These are phyloP conservation scores for Boletus pseudopeckii DNA, from an alignment of 768 basidiomycete species.

Conservation along the genomic window DNA sequence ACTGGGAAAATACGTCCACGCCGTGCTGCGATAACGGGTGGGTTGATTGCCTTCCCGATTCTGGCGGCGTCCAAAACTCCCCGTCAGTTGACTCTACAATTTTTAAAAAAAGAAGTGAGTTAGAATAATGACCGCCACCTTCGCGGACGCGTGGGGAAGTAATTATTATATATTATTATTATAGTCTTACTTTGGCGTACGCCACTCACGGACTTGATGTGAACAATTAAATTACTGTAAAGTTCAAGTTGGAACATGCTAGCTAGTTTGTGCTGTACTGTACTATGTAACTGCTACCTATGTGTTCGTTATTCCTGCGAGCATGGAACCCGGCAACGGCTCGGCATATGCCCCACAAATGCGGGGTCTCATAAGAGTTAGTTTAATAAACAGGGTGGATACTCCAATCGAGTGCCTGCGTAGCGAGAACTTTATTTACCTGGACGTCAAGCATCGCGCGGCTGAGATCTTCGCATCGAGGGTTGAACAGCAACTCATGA, in stretches of 20 bases:
- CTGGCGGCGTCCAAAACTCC: conserved; percentile 1
- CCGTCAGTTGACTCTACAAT: background rate
- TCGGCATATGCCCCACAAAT: no score
- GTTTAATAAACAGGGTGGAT: background rate
- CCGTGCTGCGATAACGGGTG: background rate
- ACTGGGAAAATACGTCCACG: background rate
- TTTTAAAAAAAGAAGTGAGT: background rate
- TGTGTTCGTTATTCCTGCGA: no score
- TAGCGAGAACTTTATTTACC: background rate
- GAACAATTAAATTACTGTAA: no score
- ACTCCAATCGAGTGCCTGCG: background rate
- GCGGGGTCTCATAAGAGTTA: no score
- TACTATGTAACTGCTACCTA: no score
- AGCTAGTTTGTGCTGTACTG: no score
- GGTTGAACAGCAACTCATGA: conserved; percentile 1
- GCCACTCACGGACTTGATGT: no score
- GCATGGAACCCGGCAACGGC: no score
- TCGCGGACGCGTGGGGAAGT: conserved; percentile 6
- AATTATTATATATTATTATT: background rate
- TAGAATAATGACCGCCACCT: conserved; percentile 12
- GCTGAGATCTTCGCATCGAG: conserved; percentile 1
- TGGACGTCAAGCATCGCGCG: background rate
- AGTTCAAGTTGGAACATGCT: no score
- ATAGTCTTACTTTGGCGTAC: no score
- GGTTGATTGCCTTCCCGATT: background rate